Evolutionary conservation across 2,329 filamentous ascomycete genomes (phyloP).

Genomic region (Ascochyta lentis): DNA sequence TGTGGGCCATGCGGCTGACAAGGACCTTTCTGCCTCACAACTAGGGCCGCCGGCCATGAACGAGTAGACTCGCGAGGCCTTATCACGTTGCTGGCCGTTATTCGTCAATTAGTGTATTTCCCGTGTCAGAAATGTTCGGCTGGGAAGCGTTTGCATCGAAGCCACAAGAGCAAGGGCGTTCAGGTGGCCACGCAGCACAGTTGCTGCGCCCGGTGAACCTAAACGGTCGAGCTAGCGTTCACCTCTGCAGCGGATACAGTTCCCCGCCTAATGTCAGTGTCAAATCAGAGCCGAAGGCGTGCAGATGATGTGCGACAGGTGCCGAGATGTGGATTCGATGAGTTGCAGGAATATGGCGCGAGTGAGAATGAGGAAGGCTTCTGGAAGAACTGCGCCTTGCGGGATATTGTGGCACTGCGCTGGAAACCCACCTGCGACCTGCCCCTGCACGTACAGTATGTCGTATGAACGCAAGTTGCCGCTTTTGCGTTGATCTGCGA

Average conservation of each 20-base stretch:
- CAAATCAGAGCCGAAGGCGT: constrained; percentile 2
- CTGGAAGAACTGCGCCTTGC: constrained; percentile 21
- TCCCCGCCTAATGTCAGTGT: constrained; percentile 9
- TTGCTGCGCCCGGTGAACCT: constrained; percentile 16
- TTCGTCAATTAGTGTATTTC: constrained; percentile 20
- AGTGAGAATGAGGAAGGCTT: constrained; percentile 21
- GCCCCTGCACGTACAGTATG: background rate
- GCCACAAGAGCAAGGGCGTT: constrained; percentile 10
- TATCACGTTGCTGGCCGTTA: constrained; percentile 15
- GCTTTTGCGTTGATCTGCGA: background rate
- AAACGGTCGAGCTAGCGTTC: constrained; percentile 10
- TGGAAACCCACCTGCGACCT: background rate
- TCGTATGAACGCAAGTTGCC: constrained; percentile 9
- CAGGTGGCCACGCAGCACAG: constrained; percentile 10
- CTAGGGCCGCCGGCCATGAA: constrained; percentile 7
- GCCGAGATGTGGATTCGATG: constrained; percentile 3
- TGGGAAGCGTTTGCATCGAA: constrained; percentile 10
- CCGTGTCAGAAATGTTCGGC: constrained; percentile 14
- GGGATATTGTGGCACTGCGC: constrained; percentile 7
- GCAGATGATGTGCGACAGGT: constrained; percentile 6
- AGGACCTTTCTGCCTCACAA: constrained; percentile 16
- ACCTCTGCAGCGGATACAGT: constrained; percentile 6
- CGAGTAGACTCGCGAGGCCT: constrained; percentile 15
- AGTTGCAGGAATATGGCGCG: constrained; percentile 12
- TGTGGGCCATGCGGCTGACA: constrained; percentile 11